A percentile compares a stretch with the other conserved stretches of the same genome.
These are phyloP conservation scores for Rhododendron molle DNA, from an alignment of 148 eudicot genomes.

Conservation along the genomic window DNA sequence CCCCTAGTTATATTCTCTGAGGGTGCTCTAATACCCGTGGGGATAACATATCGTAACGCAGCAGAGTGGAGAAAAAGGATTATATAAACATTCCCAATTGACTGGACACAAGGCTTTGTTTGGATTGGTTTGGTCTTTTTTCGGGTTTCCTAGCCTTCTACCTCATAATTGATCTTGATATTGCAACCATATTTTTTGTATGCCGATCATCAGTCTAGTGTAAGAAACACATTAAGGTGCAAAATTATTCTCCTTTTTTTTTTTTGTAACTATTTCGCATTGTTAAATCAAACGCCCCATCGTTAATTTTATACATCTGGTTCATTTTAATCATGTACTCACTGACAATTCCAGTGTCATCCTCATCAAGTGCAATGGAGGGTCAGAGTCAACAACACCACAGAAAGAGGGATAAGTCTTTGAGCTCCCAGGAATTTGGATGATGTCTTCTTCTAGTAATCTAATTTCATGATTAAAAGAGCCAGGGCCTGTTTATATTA, in stretches of 20 bases:
- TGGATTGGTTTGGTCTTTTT: not conserved
- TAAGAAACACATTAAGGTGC: not conserved
- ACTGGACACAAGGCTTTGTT: not conserved
- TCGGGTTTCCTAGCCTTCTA: not conserved
- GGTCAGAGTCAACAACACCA: conserved; percentile 8
- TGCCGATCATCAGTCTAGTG: not conserved
- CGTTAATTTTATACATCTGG: not conserved
- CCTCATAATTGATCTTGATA: not conserved
- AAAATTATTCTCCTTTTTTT: not conserved
- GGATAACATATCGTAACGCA: not conserved
- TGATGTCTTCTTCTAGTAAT: not conserved
- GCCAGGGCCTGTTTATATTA: not conserved
- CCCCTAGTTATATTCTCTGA: not conserved
- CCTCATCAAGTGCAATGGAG: conserved; percentile 3
- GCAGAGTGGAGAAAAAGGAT: not conserved
- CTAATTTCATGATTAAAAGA: not conserved
- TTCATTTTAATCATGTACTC: not conserved
- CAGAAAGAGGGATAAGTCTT: conserved; percentile 5
- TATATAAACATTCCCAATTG: not conserved
- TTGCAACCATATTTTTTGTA: not conserved
- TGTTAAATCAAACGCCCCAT: not conserved
- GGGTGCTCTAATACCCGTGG: not conserved
- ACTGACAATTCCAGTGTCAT: not conserved
- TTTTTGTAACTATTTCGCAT: not conserved
- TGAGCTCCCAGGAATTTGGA: conserved; percentile 8